A percentile compares a stretch with the other conserved stretches of the same genome.
phyloP scores from a whole-genome alignment of 2,329 filamentous ascomycete genomes.

The Verticillium isaacii region DNA sequence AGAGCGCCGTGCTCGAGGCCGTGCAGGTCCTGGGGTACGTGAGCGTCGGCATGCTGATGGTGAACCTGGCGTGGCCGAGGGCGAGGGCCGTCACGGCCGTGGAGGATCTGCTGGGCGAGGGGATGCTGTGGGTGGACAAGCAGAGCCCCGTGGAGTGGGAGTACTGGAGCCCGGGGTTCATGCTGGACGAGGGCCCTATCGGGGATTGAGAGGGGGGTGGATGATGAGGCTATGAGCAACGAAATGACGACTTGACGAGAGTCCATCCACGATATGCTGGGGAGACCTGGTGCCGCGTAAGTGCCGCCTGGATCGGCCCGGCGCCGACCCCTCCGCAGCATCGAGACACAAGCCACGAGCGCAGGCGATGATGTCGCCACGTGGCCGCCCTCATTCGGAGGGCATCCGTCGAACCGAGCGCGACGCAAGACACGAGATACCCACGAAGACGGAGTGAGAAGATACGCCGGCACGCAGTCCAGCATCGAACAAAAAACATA shows the following conservation, averaged over 20 bases:
- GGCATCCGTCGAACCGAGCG: too few species aligned
- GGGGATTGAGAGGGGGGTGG: conserved; percentile 5
- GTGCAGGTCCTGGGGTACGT: conserved; percentile 88
- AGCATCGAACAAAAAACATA: background rate
- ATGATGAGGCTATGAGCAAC: conserved; percentile 11
- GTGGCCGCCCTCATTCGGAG: too few species aligned
- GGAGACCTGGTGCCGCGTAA: background rate
- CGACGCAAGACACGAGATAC: too few species aligned
- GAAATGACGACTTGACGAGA: background rate
- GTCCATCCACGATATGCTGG: background rate
- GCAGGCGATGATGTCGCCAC: too few species aligned
- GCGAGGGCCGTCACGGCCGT: conserved; percentile 84
- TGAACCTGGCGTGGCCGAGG: conserved; percentile 81
- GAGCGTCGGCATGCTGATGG: conserved; percentile 79
- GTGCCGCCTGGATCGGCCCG: background rate
- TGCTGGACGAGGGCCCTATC: conserved; percentile 37
- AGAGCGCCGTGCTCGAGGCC: conserved; percentile 86
- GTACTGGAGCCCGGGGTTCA: conserved; percentile 86
- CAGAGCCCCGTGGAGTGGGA: conserved; percentile 76
- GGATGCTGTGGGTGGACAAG: conserved; percentile 89
- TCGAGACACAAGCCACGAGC: too few species aligned
- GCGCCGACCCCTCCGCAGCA: too few species aligned
- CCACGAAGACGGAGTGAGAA: background rate
- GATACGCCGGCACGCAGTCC: background rate
- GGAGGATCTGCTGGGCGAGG: conserved; percentile 82